A percentile compares a stretch with the other conserved stretches of the same genome.
Evolutionary conservation across 2,329 filamentous ascomycete genomes (phyloP).

Genomic region (Colletotrichum cordylinicola): DNA sequence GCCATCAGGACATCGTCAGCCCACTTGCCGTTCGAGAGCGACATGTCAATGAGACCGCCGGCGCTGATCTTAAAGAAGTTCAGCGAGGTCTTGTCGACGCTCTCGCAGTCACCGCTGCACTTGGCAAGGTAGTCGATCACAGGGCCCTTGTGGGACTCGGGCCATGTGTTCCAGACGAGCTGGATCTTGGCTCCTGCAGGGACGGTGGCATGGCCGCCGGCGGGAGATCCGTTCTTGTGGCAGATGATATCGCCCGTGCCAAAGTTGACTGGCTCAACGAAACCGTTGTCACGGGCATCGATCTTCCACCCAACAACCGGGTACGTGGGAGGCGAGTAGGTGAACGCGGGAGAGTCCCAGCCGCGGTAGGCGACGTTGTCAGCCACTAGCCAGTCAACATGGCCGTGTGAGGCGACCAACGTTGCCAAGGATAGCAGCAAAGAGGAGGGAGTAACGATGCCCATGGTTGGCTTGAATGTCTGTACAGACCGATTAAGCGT

Average conservation of each 20-base stretch:
- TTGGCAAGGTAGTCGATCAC: constrained; percentile 66
- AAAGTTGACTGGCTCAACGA: constrained; percentile 49
- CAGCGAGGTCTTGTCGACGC: constrained; percentile 55
- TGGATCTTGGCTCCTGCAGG: constrained; percentile 63
- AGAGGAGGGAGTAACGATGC: constrained; percentile 6
- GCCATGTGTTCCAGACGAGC: constrained; percentile 72
- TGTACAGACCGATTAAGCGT: neutral
- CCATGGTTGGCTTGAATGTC: neutral
- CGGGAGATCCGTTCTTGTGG: constrained; percentile 43
- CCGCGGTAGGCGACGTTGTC: constrained; percentile 38
- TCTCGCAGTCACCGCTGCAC: constrained; percentile 55
- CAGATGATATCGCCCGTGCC: constrained; percentile 50
- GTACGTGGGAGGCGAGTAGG: constrained; percentile 25
- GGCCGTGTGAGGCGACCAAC: constrained; percentile 34
- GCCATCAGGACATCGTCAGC: constrained; percentile 58
- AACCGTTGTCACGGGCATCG: constrained; percentile 44
- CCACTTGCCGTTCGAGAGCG: constrained; percentile 53
- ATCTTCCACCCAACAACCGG: constrained; percentile 37
- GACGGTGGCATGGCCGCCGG: constrained; percentile 47
- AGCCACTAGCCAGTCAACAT: constrained; percentile 34
- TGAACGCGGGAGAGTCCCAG: constrained; percentile 46
- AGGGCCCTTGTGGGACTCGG: constrained; percentile 65
- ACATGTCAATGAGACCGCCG: constrained; percentile 53
- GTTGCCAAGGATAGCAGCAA: constrained; percentile 26
- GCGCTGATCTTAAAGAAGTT: constrained; percentile 66